Conservation (phyloP, 1,139 yeast species). For the Protomyces pachydermus region DNA sequence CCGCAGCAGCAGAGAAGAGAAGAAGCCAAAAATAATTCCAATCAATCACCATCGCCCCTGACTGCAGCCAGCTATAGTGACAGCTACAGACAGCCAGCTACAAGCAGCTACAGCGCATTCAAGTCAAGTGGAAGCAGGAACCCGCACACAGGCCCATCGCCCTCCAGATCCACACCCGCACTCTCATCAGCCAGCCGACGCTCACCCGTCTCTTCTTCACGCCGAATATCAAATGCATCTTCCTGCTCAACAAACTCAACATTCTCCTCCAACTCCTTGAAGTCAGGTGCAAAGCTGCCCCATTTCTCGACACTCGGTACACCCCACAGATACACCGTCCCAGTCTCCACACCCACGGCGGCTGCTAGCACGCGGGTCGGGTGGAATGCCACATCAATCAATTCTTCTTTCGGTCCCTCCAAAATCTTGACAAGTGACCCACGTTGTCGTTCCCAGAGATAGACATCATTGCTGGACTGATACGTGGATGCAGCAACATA, state of each 20-base stretch:
- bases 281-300: slow-evolving; percentile 97
- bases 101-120: background rate
- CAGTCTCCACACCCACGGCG: slow-evolving; percentile 86
- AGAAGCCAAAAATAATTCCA: too few relatives aligned
- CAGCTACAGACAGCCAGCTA: too few relatives aligned
- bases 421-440: slow-evolving; percentile 83
- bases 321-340: slow-evolving; percentile 78
- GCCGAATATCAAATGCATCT: slow-evolving; percentile 78
- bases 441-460: slow-evolving; percentile 86
- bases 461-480: slow-evolving; percentile 82
- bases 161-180: slow-evolving; percentile 15
- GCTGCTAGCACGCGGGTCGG: slow-evolving; percentile 67
- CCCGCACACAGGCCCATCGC: background rate
- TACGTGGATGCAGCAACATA: slow-evolving; percentile 82
- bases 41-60: too few relatives aligned
- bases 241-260: slow-evolving; percentile 82
- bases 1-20: too few relatives aligned
- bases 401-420: slow-evolving; percentile 84
- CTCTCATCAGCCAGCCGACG: slow-evolving; percentile 20
- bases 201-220: slow-evolving; percentile 20
- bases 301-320: slow-evolving; percentile 83
- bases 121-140: slow-evolving; percentile 12
- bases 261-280: slow-evolving; percentile 89
- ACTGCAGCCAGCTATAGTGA: too few relatives aligned
- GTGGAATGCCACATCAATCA: slow-evolving; percentile 78